Percentiles rank a stretch among this genome's conserved stretches.
Conservation (phyloP, 75 land plant species). For the Sequoiadendron giganteum region DNA sequence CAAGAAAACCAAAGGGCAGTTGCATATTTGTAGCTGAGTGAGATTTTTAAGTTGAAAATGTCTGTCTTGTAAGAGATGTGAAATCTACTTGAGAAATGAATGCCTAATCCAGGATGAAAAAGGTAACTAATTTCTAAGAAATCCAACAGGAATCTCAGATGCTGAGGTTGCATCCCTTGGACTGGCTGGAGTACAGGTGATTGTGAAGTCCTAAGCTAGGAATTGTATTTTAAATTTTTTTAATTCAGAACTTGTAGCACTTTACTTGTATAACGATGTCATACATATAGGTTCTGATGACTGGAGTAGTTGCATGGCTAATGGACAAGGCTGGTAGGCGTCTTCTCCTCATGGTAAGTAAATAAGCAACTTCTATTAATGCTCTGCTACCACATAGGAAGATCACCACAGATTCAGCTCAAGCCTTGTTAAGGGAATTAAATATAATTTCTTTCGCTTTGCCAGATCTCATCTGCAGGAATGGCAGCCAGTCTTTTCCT, state of each 20-base stretch:
- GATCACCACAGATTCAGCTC: conserved; percentile 4
- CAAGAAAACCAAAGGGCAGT: not conserved
- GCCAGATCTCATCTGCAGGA: conserved; percentile 71
- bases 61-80: not conserved
- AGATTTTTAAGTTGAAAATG: not conserved
- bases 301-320: conserved; percentile 62
- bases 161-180: conserved; percentile 62
- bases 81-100: conserved; percentile 4
- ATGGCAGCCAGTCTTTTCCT: conserved; percentile 71
- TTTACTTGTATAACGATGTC: not conserved
- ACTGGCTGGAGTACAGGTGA: conserved; percentile 70
- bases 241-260: not conserved
- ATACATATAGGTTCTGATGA: conserved; percentile 56
- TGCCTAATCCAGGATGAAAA: not conserved
- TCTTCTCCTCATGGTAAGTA: conserved; percentile 69
- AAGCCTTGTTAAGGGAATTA: not conserved
- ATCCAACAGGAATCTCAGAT: conserved; percentile 49
- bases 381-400: conserved; percentile 22
- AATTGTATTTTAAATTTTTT: not conserved
- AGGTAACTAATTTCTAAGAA: not conserved
- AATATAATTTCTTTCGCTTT: not conserved
- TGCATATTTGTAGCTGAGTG: not conserved
- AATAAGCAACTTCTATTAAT: not conserved
- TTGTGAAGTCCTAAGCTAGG: not conserved
- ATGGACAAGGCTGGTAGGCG: conserved; percentile 80